phyloP scores from a whole-genome alignment of 108 stramenopile genomes.

The Cyclotella atomus region DNA sequence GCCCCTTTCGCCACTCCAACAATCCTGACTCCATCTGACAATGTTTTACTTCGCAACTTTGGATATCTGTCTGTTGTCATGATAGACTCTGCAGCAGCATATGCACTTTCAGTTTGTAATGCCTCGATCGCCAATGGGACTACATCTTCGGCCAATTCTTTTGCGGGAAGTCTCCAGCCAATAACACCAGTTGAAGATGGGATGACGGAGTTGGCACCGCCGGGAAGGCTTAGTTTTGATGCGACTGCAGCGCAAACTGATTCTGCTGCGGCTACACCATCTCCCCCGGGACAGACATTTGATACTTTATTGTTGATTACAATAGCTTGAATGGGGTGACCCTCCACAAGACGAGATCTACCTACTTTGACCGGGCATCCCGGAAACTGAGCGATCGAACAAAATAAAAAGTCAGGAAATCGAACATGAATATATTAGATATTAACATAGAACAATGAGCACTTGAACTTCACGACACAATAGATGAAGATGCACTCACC shows the following conservation, averaged over 20 bases:
- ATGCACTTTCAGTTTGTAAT: slow-evolving; percentile 78
- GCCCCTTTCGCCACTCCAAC: slow-evolving; percentile 96
- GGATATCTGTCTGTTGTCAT: slow-evolving; percentile 91
- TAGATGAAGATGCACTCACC: slow-evolving; percentile 59
- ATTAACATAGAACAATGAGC: not conserved
- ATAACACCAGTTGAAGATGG: slow-evolving; percentile 97
- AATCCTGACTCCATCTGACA: slow-evolving; percentile 79
- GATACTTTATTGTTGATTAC: slow-evolving; percentile 97
- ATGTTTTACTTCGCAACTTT: slow-evolving; percentile 78
- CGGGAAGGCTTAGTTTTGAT: slow-evolving; percentile 67
- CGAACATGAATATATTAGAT: not conserved
- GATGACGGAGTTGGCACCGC: slow-evolving; percentile 75
- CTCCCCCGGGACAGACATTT: slow-evolving; percentile 93
- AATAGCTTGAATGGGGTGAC: slow-evolving; percentile 86
- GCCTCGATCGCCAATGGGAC: slow-evolving; percentile 77
- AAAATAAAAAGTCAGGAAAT: not conserved
- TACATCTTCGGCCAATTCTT: slow-evolving; percentile 81
- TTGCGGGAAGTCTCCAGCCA: slow-evolving; percentile 96
- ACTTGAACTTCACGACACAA: too few relatives aligned
- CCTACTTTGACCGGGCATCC: slow-evolving; percentile 94
- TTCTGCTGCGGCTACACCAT: slow-evolving; percentile 88
- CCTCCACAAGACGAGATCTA: slow-evolving; percentile 70
- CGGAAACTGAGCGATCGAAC: slow-evolving; percentile 65
- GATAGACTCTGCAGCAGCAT: slow-evolving; percentile 87
- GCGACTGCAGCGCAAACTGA: slow-evolving; percentile 88